These are phyloP conservation scores for Pseudogymnoascus sp. DNA, from an alignment of 2,329 filamentous ascomycete genomes.

Conservation along the genomic window DNA sequence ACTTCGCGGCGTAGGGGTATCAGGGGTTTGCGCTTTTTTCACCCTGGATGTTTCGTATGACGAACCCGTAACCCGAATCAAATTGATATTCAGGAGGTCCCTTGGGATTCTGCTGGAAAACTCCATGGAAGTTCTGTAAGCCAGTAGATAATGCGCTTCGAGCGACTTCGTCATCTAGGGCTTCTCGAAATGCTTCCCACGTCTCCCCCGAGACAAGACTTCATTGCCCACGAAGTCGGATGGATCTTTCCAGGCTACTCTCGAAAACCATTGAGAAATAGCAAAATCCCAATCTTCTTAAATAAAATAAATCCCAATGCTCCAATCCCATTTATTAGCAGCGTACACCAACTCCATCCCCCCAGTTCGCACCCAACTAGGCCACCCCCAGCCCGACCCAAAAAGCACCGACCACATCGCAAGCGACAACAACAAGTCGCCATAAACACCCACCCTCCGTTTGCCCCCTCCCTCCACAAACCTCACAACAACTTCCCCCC, in stretches of 20 bases:
- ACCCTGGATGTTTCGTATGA: constrained; percentile 1
- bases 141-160: not conserved
- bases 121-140: not conserved
- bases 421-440: constrained; percentile 8
- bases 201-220: not conserved
- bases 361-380: not conserved
- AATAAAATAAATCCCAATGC: not conserved
- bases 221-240: not conserved
- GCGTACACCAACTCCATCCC: not conserved
- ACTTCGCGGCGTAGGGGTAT: not conserved
- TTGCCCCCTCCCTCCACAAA: not conserved
- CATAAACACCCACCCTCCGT: not conserved
- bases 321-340: not conserved
- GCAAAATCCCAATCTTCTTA: not conserved
- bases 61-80: not conserved
- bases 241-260: not conserved
- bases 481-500: not conserved
- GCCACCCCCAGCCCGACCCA: not conserved
- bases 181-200: not conserved
- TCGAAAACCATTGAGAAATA: not conserved
- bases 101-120: not conserved
- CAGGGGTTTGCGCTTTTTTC: not conserved
- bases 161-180: not conserved
- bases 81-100: constrained; percentile 5
- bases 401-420: constrained; percentile 5